Base-by-base conservation (phyloP, 208 protist species). In the Acanthamoeba healyi region DNA sequence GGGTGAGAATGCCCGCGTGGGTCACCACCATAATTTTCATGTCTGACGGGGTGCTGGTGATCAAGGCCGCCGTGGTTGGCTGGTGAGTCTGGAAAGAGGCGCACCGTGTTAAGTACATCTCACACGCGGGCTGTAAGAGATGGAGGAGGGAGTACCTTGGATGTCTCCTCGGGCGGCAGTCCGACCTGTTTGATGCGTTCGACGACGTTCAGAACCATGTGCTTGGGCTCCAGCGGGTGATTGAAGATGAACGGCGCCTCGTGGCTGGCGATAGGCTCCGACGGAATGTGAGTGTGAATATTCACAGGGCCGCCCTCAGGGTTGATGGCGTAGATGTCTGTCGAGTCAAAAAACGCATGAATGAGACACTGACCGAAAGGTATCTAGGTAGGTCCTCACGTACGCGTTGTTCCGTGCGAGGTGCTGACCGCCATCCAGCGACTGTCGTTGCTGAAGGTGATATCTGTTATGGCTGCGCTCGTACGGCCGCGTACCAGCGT, bases 401-500 rank as follows among this genome's bases (percentile, higher is more conserved):
- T 92, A 92, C 86, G 86, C 5, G 86, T 92, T n/a, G 86, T 92
- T 9, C 86, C 86, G 12, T 72, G 49, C 19, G 86, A 26, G 15
- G 54, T 58, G 9, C 86, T 92, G 34, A 72, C 86, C 34, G 86
- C 86, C 44, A 92, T 58, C 86, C 86, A 92, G 7, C 86, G 46
- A 24, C 86, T 92, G 38, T 92, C 86, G 61, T 92, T 92, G 86
- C 86, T 92, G 58, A 92, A 92, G 10, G 56, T 54, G 38, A 92
- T 54, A 26, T 92, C 86, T 2, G 42, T 87, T 6, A 61, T 51
- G 10, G 49, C 17, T 2, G 49, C 46, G 26, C n/a, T 61, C 26
- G 79, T 87, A 3, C 49, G 42, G 4, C 49, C 46, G 42, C 49
- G 79, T 17, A 51, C 14, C 42, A 87, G 79, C 14, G 49, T 63